These are phyloP conservation scores for Nannochloropsis granulata DNA, from an alignment of 108 stramenopile genomes.

Conservation along the genomic window DNA sequence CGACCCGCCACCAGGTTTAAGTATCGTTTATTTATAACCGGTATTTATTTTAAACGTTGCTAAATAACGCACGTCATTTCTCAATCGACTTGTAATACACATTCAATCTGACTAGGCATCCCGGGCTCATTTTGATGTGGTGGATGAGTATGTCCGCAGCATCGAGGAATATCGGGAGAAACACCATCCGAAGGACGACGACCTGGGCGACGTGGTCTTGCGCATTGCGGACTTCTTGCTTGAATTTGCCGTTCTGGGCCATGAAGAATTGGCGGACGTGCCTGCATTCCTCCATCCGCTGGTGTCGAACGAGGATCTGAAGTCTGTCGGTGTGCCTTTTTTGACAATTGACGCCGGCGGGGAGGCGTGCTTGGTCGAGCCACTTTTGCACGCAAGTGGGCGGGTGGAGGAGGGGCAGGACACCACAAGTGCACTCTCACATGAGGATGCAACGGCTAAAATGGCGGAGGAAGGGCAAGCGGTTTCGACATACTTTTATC, in stretches of 20 bases:
- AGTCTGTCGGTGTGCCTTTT: slow-evolving; percentile 38
- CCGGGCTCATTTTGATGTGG: slow-evolving; percentile 40
- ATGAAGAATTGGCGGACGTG: slow-evolving; percentile 40
- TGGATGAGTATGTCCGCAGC: slow-evolving; percentile 38
- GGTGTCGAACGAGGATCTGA: slow-evolving; percentile 30
- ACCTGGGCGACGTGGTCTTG: slow-evolving; percentile 16
- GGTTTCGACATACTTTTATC: slow-evolving; percentile 39
- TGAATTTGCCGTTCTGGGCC: slow-evolving; percentile 39
- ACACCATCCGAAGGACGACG: slow-evolving; percentile 13
- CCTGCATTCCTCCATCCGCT: slow-evolving; percentile 39
- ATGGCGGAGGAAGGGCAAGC: neutral
- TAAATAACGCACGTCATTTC: too few species aligned
- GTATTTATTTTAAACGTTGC: too few species aligned
- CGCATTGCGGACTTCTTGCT: slow-evolving; percentile 41
- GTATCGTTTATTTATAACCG: too few species aligned
- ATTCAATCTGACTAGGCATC: neutral
- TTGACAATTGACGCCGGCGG: slow-evolving; percentile 32
- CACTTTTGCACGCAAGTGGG: neutral
- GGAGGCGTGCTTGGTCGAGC: slow-evolving; percentile 18
- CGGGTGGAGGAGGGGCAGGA: slow-evolving; percentile 1
- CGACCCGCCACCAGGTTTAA: too few species aligned
- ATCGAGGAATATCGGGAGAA: slow-evolving; percentile 34
- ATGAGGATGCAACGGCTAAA: slow-evolving; percentile 31
- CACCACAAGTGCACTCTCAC: slow-evolving; percentile 20
- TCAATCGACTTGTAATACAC: neutral